Base-by-base conservation (phyloP, 768 basidiomycete species). In the Lyophyllum shimeji region DNA sequence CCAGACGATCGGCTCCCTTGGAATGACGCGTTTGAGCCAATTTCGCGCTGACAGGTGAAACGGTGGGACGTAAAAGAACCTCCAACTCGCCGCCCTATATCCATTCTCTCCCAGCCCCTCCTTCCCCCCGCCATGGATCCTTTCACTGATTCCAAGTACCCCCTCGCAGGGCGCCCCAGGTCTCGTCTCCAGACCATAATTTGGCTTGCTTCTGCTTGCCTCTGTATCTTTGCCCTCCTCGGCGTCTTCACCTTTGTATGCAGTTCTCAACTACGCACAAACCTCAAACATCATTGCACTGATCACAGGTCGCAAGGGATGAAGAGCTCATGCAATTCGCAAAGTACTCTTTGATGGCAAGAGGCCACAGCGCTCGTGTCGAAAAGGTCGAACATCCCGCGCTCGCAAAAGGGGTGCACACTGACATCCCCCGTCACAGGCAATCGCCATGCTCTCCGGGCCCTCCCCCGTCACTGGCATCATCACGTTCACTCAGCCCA, bases 401-500 rank as follows among this genome's bases (percentile, higher is more conserved):
- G 29, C 29, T 29, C 29, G 9, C 29, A 29, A 29, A 29, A 29
- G 29, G 9, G 29, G 29, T 4, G 29, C 29, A 4, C n/a, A 43
- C 52, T 48, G 17, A 62, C 27, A 9, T 27, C 13, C 24, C 8
- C 31, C 39, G n/a, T 31, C 33, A 27, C 55, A 73, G 71, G 72
- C 74, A 7, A 62, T 74, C 33, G 87, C 79, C 1, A 79, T 89
- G 40, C 72, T 93, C 58, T 78, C 76, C 51, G 87, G 87, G 39
- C 79, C 80, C 62, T 81, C 84, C 3, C 68, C 71, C 43, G 86
- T 87, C 49, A 70, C 73, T 39, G 91, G 92, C 39, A 83, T 78
- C 3, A 81, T 92, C 56, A 77, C 74, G 39, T 91, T 93, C 69
- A 74, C 77, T 25, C 90, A 93, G 68, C 52, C 73, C 2, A 66